Percentiles rank a stretch among this genome's conserved stretches.
Conservation (phyloP, 331 rosid species). For the Pyrus hybrid region DNA sequence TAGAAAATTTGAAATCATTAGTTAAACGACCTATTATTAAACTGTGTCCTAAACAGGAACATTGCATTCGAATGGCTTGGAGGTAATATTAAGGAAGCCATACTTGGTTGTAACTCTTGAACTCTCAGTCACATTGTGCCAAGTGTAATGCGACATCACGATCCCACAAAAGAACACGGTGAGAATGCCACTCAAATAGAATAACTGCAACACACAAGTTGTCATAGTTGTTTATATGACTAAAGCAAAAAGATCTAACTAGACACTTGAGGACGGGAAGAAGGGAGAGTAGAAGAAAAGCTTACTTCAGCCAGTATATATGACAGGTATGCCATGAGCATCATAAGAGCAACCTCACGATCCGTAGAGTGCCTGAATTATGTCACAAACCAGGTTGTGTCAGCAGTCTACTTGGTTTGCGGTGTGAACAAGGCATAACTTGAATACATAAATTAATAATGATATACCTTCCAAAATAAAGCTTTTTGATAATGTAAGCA, state of each 20-base stretch:
- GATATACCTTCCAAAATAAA: constrained; percentile 68
- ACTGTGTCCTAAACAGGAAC: background rate
- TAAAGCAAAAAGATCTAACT: background rate
- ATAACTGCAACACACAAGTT: constrained; percentile 51
- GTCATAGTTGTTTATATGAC: constrained; percentile 6
- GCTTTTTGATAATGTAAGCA: constrained; percentile 67
- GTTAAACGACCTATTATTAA: constrained; percentile 6
- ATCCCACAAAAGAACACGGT: constrained; percentile 98
- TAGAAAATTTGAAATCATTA: constrained; percentile 2
- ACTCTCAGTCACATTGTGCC: constrained; percentile 96
- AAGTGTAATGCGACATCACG: constrained; percentile 96
- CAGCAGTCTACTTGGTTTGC: background rate
- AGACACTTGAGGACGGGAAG: background rate
- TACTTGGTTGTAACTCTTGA: constrained; percentile 95
- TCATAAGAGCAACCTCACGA: constrained; percentile 90
- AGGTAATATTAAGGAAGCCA: constrained; percentile 21
- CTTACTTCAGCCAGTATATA: constrained; percentile 89
- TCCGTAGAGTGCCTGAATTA: constrained; percentile 78
- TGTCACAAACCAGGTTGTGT: constrained; percentile 5
- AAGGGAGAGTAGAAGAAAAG: background rate
- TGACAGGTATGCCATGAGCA: constrained; percentile 89
- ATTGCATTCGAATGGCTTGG: constrained; percentile 9
- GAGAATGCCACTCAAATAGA: constrained; percentile 90
- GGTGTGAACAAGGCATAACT: background rate
- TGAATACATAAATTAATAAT: background rate